Percentiles rank a stretch among this genome's conserved stretches.
Evolutionary conservation across 2,329 filamentous ascomycete genomes (phyloP).

Genomic region (Parastagonospora avenae): DNA sequence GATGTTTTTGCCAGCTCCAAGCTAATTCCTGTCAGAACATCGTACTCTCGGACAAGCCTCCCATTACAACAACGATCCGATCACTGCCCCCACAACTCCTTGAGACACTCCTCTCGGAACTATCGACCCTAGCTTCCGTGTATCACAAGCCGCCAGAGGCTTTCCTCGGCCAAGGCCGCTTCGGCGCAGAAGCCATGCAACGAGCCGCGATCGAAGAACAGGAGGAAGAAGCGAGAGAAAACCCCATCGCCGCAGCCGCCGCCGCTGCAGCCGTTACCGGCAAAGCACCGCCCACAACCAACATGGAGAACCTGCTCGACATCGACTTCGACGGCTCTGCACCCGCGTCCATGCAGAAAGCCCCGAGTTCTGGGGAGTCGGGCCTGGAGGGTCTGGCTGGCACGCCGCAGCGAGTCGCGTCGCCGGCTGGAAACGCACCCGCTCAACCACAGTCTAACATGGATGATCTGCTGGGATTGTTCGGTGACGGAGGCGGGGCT

Average conservation of each 20-base stretch:
- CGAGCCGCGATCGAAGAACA: slow-evolving; percentile 96
- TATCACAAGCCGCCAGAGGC: slow-evolving; percentile 98
- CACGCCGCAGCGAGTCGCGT: slow-evolving; percentile 72
- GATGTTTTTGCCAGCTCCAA: neutral
- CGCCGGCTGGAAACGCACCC: slow-evolving; percentile 59
- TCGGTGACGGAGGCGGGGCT: slow-evolving; percentile 52
- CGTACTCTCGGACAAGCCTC: slow-evolving; percentile 90
- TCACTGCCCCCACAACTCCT: slow-evolving; percentile 82
- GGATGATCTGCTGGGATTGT: slow-evolving; percentile 80
- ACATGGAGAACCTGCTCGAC: slow-evolving; percentile 92
- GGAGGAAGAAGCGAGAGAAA: slow-evolving; percentile 87
- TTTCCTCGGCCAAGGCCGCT: slow-evolving; percentile 95
- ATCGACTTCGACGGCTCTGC: slow-evolving; percentile 95
- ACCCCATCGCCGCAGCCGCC: slow-evolving; percentile 87
- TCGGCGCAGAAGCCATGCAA: slow-evolving; percentile 92
- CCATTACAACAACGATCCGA: slow-evolving; percentile 92
- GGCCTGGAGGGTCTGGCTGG: slow-evolving; percentile 62
- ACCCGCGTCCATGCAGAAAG: slow-evolving; percentile 80
- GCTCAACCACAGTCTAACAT: slow-evolving; percentile 63
- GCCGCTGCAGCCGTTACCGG: slow-evolving; percentile 66
- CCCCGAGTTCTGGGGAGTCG: slow-evolving; percentile 57
- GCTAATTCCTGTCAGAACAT: slow-evolving; percentile 63
- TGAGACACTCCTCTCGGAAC: slow-evolving; percentile 86
- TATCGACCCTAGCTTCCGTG: slow-evolving; percentile 93
- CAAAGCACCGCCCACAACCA: slow-evolving; percentile 66